phyloP scores from a whole-genome alignment of 495 filamentous ascomycete genomes.

The Penicillium crystallinum region DNA sequence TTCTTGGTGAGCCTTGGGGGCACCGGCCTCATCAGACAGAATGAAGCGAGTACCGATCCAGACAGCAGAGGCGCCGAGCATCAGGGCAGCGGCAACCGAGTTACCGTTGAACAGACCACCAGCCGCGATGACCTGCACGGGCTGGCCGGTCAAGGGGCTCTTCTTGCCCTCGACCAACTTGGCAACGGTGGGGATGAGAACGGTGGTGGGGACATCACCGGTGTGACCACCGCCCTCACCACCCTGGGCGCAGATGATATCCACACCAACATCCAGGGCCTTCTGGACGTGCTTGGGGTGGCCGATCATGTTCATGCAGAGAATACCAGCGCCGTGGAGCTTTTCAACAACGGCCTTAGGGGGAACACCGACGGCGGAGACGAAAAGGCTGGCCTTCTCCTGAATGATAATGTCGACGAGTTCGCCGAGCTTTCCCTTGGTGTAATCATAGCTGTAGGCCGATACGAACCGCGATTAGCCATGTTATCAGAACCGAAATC shows the following conservation, averaged over 20 bases:
- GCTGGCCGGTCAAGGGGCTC: constrained; percentile 78
- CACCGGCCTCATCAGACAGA: constrained; percentile 87
- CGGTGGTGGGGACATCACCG: constrained; percentile 80
- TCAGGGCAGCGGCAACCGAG: constrained; percentile 80
- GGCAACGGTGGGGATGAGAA: constrained; percentile 87
- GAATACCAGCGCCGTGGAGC: constrained; percentile 78
- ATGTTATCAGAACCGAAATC: background rate
- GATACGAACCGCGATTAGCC: constrained; percentile 16
- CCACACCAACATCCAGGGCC: constrained; percentile 79
- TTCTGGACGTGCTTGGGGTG: constrained; percentile 98
- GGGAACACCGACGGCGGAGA: constrained; percentile 92
- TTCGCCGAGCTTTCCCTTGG: constrained; percentile 93
- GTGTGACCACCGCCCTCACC: constrained; percentile 92
- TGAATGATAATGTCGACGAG: constrained; percentile 90
- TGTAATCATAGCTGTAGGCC: constrained; percentile 86
- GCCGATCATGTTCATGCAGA: constrained; percentile 99
- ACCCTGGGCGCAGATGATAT: constrained; percentile 91
- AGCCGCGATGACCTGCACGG: constrained; percentile 87
- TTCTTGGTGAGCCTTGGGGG: constrained; percentile 92
- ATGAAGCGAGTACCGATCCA: constrained; percentile 98
- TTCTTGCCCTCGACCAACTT: constrained; percentile 74
- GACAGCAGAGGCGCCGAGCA: constrained; percentile 87
- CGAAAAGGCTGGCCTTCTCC: constrained; percentile 85
- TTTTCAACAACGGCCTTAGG: constrained; percentile 82
- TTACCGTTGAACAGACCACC: constrained; percentile 94